Evolutionary conservation across 306 rosid species (phyloP).

Genomic region (Acacia confusa): DNA sequence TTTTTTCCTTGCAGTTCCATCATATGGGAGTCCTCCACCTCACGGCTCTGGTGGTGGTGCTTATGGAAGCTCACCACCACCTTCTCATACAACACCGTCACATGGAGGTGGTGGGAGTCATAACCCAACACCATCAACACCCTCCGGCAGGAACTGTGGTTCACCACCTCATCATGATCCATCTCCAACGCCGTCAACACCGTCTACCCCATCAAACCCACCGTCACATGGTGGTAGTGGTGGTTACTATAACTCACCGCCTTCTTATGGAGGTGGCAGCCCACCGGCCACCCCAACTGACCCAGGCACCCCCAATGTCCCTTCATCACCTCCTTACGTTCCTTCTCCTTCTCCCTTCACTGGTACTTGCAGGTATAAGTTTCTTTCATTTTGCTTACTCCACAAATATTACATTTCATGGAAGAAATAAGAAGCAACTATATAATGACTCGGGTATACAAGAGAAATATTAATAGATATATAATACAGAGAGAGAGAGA

Average conservation of each 20-base stretch:
- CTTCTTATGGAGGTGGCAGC: conserved; percentile 35
- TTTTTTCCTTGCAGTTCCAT: neutral
- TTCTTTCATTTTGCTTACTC: neutral
- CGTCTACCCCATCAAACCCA: conserved; percentile 40
- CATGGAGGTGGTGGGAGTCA: conserved; percentile 46
- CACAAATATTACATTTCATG: neutral
- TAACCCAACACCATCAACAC: conserved; percentile 62
- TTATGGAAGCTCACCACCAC: conserved; percentile 51
- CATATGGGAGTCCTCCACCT: conserved; percentile 52
- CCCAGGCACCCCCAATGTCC: conserved; percentile 49
- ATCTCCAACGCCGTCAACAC: conserved; percentile 27
- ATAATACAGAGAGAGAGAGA: too few relatives aligned
- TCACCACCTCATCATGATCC: conserved; percentile 51
- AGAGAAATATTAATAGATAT: too few relatives aligned
- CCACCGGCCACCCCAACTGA: conserved; percentile 63
- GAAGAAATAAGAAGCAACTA: neutral
- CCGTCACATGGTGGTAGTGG: conserved; percentile 50
- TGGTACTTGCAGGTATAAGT: conserved; percentile 87
- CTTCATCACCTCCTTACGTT: conserved; percentile 64
- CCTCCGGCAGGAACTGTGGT: conserved; percentile 49
- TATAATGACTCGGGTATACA: neutral
- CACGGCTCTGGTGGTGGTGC: conserved; percentile 44
- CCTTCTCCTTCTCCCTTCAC: conserved; percentile 77
- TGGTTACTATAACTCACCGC: conserved; percentile 55
- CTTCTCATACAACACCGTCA: conserved; percentile 54